Base-by-base conservation (phyloP, 2,329 filamentous ascomycete genomes). In the Phialemoniopsis sp. region DNA sequence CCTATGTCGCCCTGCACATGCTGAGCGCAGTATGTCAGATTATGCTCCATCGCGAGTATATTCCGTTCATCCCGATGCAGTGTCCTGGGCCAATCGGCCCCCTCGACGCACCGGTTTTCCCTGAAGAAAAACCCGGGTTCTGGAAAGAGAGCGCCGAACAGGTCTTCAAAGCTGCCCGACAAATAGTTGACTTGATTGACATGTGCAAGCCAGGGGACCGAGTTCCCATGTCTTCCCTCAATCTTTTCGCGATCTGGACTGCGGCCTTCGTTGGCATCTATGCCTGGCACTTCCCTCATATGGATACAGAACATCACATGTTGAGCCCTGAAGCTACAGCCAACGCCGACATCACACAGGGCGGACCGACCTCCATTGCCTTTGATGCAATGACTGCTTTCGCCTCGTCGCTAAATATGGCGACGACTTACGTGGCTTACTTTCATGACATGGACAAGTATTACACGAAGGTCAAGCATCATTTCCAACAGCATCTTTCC, bases 251-350 rank as follows among this genome's bases (percentile, higher is more conserved):
- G 3, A 68, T 84, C 30, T 88, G 82, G 68, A 77, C 75, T 10
- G 80, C 82, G 1, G 75, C 77, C 0, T 83, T 85, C 49, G 70
- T 78, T 13, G 79, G 80, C 28, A 68, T 85, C 3, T 88, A 87
- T 54, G 78, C 77, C 10, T 67, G 71, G 33, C 76, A 81, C 51
- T 88, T 87, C 41, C 80, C 80, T 0, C 72, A 76, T 41, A 86
- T 88, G 79, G 84, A 88, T 48, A 66, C 65, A 2, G 62, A 73
- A 10, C 60, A 66, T 4, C 73, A 76, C 51, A 73, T 86, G 62
- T 54, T 65, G 6, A 51, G 49, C 32, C 46, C 62, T 3, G 62
- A 39, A 6, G 44, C 44, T 1, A 50, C 55, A 30, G 38, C 45
- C 4, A 50, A 47, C 8, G 34, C 37, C 4, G 58, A 62, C 19